Conservation (phyloP, 1,284 basidiomycete genomes). For the Irpex rosettiformis region DNA sequence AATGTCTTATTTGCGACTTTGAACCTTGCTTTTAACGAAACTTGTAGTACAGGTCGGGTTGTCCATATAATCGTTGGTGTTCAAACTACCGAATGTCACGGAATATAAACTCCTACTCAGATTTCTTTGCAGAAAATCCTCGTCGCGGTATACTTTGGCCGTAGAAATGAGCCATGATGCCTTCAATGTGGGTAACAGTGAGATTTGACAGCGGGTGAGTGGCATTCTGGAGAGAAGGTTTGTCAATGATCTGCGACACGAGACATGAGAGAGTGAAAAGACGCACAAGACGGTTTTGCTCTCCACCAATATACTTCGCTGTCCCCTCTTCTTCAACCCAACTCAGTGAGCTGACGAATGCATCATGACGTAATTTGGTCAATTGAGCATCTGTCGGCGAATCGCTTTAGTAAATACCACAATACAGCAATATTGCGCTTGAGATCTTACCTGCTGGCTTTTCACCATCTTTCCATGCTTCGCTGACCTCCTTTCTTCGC, state of each 20-base stretch:
- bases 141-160: constrained; percentile 47
- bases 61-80: neutral
- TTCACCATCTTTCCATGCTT: constrained; percentile 38
- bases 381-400: constrained; percentile 5
- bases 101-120: neutral
- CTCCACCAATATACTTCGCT: constrained; percentile 61
- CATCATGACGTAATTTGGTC: constrained; percentile 41
- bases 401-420: neutral
- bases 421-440: neutral
- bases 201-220: constrained; percentile 88
- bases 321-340: constrained; percentile 77
- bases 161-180: constrained; percentile 78
- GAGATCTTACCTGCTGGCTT: neutral
- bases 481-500: constrained; percentile 39
- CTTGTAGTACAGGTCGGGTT: neutral
- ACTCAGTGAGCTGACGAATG: constrained; percentile 59
- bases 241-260: neutral
- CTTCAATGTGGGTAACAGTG: constrained; percentile 70
- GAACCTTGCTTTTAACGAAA: too few species aligned
- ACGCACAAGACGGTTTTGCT: constrained; percentile 69
- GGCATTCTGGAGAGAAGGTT: constrained; percentile 58
- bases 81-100: neutral
- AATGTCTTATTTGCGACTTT: too few species aligned
- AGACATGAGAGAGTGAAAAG: neutral
- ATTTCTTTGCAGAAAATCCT: neutral